Evolutionary conservation across 106 monocot genomes (phyloP), one percentile per base, ranked within the genome.

Genomic region (Phalaenopsis equestris): DNA sequence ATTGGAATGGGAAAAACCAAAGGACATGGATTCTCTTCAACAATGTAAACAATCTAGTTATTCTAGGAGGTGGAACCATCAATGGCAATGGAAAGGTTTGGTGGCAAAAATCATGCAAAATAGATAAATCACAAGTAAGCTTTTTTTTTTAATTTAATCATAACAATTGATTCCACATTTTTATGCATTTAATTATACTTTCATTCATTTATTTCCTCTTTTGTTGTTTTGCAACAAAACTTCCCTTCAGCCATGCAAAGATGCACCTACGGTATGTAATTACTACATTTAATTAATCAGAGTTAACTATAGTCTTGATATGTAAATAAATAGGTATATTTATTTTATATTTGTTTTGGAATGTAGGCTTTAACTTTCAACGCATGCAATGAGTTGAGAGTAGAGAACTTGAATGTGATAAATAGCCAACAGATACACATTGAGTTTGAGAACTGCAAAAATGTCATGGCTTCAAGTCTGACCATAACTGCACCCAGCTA

Each of bases 371-470:
- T 95, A 72, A 81, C 86, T 10, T 89, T 96, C 77, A 65, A 82
- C 45, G 55, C 55, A 18, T 89, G 93, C 84, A 77, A 85, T 16
- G 75, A 82, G 75, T 73, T 96, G 84, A 80, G 6, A 6, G 81
- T 95, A 64, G 67, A 79, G 52, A 79, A 84, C 73, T 45, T 95
- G 61, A 91, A 37, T 8, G 85, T 93, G 55, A 85, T 58, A 76
- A 79, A 96, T 48, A 85, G 89, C 86, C 95, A 96, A 70, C 91
- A 96, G 81, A 96, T 96, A 8, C 95, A 96, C 67, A 57, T 93
- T 0, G 75, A 79, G 8, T 83, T 93, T 36, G 79, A 82, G 57
- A 65, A 85, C 12, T 85, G 93, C 58, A 84, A 10, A 17, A 77
- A 84, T 55, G 93, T 88, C 46, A 16, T 47, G 15, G 87, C 80